Base-by-base conservation (phyloP, 768 basidiomycete species). In the Lactarius sp. region DNA sequence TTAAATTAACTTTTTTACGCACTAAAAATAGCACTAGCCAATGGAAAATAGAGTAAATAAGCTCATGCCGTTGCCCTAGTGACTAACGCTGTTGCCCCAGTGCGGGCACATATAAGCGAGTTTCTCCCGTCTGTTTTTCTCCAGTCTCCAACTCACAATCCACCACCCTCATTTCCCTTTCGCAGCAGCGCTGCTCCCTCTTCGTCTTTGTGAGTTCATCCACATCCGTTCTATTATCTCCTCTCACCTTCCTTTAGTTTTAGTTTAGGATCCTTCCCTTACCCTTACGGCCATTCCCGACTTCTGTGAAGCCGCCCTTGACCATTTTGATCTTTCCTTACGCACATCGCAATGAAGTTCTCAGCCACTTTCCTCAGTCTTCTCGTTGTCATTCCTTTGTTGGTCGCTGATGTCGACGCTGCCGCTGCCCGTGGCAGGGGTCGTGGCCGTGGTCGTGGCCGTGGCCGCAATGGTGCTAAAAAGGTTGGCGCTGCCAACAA, bases 121-220 rank as follows among this genome's bases (percentile, higher is more conserved):
- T 5, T 14, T 14, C 14, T 39, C 4, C 14, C n/a, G 0, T 8
- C 22, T 44, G 6, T 33, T 5, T 8, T 36, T 36, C 46, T 39
- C 46, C 54, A 54, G 49, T 55, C 14, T 27, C 16, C 49, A 18
- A 65, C 63, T 62, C 67, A 69, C 71, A 68, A 69, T 69, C 70
- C 71, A 70, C 66, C 69, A 67, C 64, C 63, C 57, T 58, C 61
- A 56, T 64, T 55, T 61, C 66, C 70, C 66, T 70, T 71, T 70
- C 66, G 82, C 84, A 84, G 83, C 84, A 72, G 83, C 64, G 84
- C 83, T 85, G 84, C 78, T 70, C 58, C 60, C 61, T 66, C 69
- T 56, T 61, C 37, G 37, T 8, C 59, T 50, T 66, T 61, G 71
- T 70, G 47, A 63, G 71, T 56, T 70, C 71, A 4, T 2, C n/a